phyloP scores from a whole-genome alignment of 805 yeast genomes.

The Candida sakaeoensis region DNA sequence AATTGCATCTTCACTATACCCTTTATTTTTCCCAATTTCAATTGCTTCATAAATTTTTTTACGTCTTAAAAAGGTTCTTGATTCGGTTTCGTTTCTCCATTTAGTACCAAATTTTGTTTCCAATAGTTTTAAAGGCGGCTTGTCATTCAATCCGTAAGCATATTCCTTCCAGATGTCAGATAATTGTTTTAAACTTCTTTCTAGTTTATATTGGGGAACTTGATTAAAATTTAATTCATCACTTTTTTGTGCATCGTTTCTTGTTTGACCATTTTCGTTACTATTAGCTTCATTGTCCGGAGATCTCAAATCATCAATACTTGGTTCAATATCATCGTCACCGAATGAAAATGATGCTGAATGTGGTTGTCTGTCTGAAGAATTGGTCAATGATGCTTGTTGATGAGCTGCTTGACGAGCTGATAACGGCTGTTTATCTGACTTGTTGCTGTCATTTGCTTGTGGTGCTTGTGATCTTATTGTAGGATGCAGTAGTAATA shows the following conservation, averaged over 20 bases:
- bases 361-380: slow-evolving; percentile 1
- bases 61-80: slow-evolving; percentile 50
- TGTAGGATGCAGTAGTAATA: not conserved
- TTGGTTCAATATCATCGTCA: slow-evolving; percentile 11
- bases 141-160: slow-evolving; percentile 47
- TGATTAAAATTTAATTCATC: slow-evolving; percentile 5
- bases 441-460: not conserved
- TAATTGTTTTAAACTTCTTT: slow-evolving; percentile 32
- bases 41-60: slow-evolving; percentile 54
- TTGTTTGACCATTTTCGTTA: not conserved
- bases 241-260: not conserved
- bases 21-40: slow-evolving; percentile 45
- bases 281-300: not conserved
- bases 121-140: slow-evolving; percentile 49
- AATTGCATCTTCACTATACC: slow-evolving; percentile 40
- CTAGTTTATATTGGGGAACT: slow-evolving; percentile 23
- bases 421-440: not conserved
- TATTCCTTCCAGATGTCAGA: slow-evolving; percentile 57
- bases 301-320: slow-evolving; percentile 10
- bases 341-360: slow-evolving; percentile 9
- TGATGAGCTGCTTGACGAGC: not conserved
- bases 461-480: not conserved
- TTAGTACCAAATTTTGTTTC: slow-evolving; percentile 48
- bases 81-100: slow-evolving; percentile 56
- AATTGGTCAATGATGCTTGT: not conserved